phyloP scores from a whole-genome alignment of 192 early-diverging fungal species.

The Linnemannia elongata region DNA sequence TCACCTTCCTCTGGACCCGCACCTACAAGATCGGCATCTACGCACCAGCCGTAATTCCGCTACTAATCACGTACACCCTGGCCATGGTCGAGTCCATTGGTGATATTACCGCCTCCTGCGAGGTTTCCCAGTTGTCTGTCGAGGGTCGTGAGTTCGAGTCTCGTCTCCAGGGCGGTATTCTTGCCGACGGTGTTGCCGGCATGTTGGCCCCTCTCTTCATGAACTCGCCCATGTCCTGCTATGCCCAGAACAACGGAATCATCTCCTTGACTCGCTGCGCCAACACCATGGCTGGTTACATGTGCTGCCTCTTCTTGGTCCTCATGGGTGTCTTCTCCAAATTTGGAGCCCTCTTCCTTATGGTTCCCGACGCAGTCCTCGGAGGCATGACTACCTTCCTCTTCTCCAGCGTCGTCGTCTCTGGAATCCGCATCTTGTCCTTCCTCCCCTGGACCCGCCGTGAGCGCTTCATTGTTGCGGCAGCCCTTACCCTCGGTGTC shows the following conservation, averaged over 20 bases:
- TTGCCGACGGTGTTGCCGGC: slow-evolving; percentile 63
- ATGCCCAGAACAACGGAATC: slow-evolving; percentile 71
- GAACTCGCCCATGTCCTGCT: slow-evolving; percentile 67
- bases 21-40: slow-evolving; percentile 63
- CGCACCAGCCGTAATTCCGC: slow-evolving; percentile 63
- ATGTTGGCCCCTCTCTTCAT: slow-evolving; percentile 58
- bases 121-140: slow-evolving; percentile 63
- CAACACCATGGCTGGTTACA: slow-evolving; percentile 66
- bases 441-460: slow-evolving; percentile 69
- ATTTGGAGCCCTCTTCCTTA: slow-evolving; percentile 63
- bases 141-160: slow-evolving; percentile 67
- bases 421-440: slow-evolving; percentile 67
- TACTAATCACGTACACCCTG: slow-evolving; percentile 61
- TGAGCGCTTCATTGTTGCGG: slow-evolving; percentile 66
- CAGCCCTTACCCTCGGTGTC: slow-evolving; percentile 61
- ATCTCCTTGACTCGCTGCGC: slow-evolving; percentile 69
- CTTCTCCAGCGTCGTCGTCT: slow-evolving; percentile 67
- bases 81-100: slow-evolving; percentile 66
- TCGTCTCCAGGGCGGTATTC: slow-evolving; percentile 67
- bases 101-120: slow-evolving; percentile 68
- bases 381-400: slow-evolving; percentile 70
- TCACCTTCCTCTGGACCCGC: slow-evolving; percentile 67
- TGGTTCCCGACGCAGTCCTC: slow-evolving; percentile 60
- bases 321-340: slow-evolving; percentile 68
- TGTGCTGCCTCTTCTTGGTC: slow-evolving; percentile 66